Conservation (phyloP, 192 early-diverging fungal genomes). For the Powellomyces hirtus region DNA sequence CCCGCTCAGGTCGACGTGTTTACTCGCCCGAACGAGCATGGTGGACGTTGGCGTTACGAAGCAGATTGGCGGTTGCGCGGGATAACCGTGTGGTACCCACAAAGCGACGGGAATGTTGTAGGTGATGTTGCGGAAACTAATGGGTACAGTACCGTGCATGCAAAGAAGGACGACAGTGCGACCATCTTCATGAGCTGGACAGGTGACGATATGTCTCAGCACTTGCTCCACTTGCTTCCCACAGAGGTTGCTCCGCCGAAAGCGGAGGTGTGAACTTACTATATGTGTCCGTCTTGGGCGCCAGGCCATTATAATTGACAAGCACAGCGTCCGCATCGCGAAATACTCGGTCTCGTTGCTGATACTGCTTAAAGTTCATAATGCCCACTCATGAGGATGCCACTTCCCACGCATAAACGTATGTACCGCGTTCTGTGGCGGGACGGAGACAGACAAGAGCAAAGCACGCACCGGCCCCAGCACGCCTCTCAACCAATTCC, state of each 20-base stretch:
- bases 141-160: constrained; percentile 84
- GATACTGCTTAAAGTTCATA: constrained; percentile 47
- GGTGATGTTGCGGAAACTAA: constrained; percentile 70
- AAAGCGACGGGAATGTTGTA: constrained; percentile 93
- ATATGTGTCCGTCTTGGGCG: constrained; percentile 68
- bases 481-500: constrained; percentile 25
- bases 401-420: neutral
- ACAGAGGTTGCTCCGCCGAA: neutral
- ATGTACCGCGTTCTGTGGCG: neutral
- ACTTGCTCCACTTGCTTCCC: neutral
- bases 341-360: constrained; percentile 57
- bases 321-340: constrained; percentile 66
- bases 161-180: constrained; percentile 67
- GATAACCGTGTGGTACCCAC: constrained; percentile 85
- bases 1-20: constrained; percentile 82
- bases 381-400: neutral
- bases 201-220: neutral
- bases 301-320: constrained; percentile 52
- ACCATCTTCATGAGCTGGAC: constrained; percentile 42
- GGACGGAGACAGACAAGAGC: too few relatives aligned
- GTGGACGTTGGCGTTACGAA: constrained; percentile 85
- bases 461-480: constrained; percentile 21
- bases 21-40: constrained; percentile 80
- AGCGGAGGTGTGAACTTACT: constrained; percentile 43
- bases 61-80: constrained; percentile 71